A percentile compares a stretch with the other conserved stretches of the same genome.
Evolutionary conservation across 306 rosid species (phyloP).

Genomic region (Begonia peltatifolia): DNA sequence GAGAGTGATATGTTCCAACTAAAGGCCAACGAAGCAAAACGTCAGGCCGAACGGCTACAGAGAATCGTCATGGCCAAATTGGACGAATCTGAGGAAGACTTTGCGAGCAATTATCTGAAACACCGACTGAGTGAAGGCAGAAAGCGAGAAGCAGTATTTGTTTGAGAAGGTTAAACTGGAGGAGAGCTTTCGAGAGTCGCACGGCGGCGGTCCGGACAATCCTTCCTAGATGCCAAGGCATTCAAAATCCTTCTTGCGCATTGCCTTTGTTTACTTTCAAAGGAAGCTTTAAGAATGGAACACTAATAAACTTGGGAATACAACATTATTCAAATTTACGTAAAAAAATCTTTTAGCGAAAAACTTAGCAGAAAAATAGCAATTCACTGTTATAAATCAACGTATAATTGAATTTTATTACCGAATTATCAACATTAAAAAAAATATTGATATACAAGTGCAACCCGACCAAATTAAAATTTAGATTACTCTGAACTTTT

Average conservation of each 20-base stretch:
- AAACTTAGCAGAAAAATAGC: too few species aligned
- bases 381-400: too few species aligned
- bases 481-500: too few species aligned
- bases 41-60: slow-evolving; percentile 88
- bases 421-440: too few species aligned
- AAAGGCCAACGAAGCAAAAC: slow-evolving; percentile 91
- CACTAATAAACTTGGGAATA: too few species aligned
- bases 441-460: too few species aligned
- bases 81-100: slow-evolving; percentile 94
- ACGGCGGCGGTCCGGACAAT: slow-evolving; percentile 49
- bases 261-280: too few species aligned
- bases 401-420: too few species aligned
- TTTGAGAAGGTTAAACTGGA: slow-evolving; percentile 92
- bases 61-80: slow-evolving; percentile 81
- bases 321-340: too few species aligned
- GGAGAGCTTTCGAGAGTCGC: slow-evolving; percentile 70
- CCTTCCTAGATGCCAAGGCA: slow-evolving; percentile 61
- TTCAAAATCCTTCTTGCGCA: slow-evolving; percentile 20
- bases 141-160: slow-evolving; percentile 91
- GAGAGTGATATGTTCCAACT: slow-evolving; percentile 96
- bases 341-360: too few species aligned
- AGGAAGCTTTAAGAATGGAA: too few species aligned
- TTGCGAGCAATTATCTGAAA: slow-evolving; percentile 74
- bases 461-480: too few species aligned
- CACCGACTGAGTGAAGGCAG: slow-evolving; percentile 85